A percentile compares a stretch with the other conserved stretches of the same genome.
These are phyloP conservation scores for Blastobotrys ciferrii DNA, from an alignment of 1,139 yeast species.

Conservation along the genomic window DNA sequence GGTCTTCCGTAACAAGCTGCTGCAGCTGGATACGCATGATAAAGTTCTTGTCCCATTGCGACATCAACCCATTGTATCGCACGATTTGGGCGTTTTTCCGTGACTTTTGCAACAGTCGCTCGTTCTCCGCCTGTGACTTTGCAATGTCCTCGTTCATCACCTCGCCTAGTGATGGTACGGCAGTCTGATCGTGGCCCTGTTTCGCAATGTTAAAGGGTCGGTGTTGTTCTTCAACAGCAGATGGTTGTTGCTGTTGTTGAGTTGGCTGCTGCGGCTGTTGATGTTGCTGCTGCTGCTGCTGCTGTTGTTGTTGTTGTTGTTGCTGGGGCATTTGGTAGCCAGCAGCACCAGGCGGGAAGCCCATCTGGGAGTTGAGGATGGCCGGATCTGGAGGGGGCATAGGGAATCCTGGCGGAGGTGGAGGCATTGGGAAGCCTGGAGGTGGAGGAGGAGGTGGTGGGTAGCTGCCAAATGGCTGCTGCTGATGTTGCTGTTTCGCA, in stretches of 20 bases:
- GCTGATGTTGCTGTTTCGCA: conserved; percentile 13
- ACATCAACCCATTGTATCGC: conserved; percentile 90
- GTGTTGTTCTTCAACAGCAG: not conserved
- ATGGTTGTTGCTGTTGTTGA: conserved; percentile 24
- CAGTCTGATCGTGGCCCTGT: conserved; percentile 1
- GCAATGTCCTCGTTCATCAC: conserved; percentile 38
- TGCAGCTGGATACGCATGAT: conserved; percentile 92
- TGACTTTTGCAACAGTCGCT: conserved; percentile 61
- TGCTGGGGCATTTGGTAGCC: conserved; percentile 25
- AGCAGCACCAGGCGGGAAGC: conserved; percentile 9
- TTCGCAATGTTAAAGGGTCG: conserved; percentile 1
- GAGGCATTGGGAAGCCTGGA: conserved; percentile 13
- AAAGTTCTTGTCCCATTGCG: conserved; percentile 93
- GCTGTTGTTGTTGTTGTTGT: conserved; percentile 33
- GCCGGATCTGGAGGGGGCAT: conserved; percentile 27
- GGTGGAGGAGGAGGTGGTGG: conserved; percentile 15
- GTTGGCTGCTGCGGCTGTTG: conserved; percentile 27
- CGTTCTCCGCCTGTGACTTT: conserved; percentile 27
- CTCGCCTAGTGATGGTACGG: conserved; percentile 28
- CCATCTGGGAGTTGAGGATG: conserved; percentile 15
- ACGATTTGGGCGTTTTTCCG: conserved; percentile 77
- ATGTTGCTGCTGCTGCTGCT: conserved; percentile 23
- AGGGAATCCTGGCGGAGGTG: conserved; percentile 7
- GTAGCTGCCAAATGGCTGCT: conserved; percentile 4
- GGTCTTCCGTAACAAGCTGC: conserved; percentile 95